Evolutionary conservation across 2,329 filamentous ascomycete genomes (phyloP), one percentile per base, ranked within the genome.

Genomic region (Cladosporium sphaerospermum): DNA sequence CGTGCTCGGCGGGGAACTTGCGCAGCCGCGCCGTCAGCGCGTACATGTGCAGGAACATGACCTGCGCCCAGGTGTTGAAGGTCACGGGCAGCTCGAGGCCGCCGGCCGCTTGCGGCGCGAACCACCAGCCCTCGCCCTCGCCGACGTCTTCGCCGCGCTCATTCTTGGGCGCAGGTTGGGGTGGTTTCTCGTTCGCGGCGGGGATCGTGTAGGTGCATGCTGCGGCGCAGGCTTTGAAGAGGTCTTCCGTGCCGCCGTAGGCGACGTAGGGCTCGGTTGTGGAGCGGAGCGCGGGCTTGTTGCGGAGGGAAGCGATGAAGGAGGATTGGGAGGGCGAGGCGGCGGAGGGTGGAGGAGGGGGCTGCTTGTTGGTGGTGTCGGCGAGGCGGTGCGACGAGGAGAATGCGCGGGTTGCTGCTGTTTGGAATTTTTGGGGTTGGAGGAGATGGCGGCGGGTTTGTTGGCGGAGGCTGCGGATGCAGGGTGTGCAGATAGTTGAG

Each of bases 1-100:
- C 84, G 60, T 81, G 77, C 18, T 85, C 80, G 51, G 78, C 75
- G 18, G 88, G 84, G 62, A 96, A 82, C 69, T 84, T 85, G 59
- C 93, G 87, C 62, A 96, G 76, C 53, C 91, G 86, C 44, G 88
- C 86, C 52, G 88, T 87, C 55, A 97, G 73, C 54, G 96, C 80
- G 76, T 96, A 97, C 80, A 99, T 87, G 76, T 99, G 92, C 54
- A 99, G 80, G 78, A 96, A 95, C 34, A 91, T 93, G 42, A 97
- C 85, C 71, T 97, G 91, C 16, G 90, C 88, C 93, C 93, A 99
- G 53, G 88, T 92, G 67, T 85, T 91, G 71, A 99, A 99, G 0
- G 90, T 97, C 1, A 90, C 88, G 32, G 81, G 78, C 14, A 99
- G 81, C 23, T 81, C 81, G 58, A 96, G 82, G 1, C 63, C 62